Conservation (phyloP, 2,329 filamentous ascomycete genomes). For the Neopestalotiopsis sp. region DNA sequence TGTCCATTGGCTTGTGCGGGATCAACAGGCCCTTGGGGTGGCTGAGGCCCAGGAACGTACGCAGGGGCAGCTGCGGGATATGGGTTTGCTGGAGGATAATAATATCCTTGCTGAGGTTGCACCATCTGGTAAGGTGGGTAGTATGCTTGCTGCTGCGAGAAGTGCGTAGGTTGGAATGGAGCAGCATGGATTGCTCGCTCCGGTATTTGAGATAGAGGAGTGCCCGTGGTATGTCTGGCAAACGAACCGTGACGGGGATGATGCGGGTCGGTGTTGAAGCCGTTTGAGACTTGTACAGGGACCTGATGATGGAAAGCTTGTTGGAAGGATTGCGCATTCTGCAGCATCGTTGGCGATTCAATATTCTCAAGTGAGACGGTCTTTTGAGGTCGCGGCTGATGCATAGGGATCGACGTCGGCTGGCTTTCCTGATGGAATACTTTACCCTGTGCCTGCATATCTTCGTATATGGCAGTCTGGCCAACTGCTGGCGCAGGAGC, state of each 20-base stretch:
- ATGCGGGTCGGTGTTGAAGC: slow-evolving; percentile 56
- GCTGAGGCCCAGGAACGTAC: slow-evolving; percentile 60
- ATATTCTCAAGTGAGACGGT: slow-evolving; percentile 91
- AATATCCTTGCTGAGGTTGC: slow-evolving; percentile 67
- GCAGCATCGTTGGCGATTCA: slow-evolving; percentile 73
- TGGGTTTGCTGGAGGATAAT: slow-evolving; percentile 61
- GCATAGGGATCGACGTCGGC: slow-evolving; percentile 70
- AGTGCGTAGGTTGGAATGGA: slow-evolving; percentile 81
- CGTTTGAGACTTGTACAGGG: slow-evolving; percentile 72
- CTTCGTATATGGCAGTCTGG: slow-evolving; percentile 53
- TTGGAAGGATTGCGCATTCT: slow-evolving; percentile 60
- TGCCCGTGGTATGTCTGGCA: slow-evolving; percentile 73
- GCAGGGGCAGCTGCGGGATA: slow-evolving; percentile 53
- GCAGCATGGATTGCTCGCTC: slow-evolving; percentile 90
- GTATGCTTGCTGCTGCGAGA: slow-evolving; percentile 62
- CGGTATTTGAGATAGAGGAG: slow-evolving; percentile 88
- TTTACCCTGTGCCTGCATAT: slow-evolving; percentile 63
- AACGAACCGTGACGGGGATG: slow-evolving; percentile 74
- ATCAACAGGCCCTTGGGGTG: slow-evolving; percentile 38
- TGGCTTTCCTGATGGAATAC: slow-evolving; percentile 63
- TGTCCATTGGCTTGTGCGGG: slow-evolving; percentile 47
- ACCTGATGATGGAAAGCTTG: slow-evolving; percentile 95
- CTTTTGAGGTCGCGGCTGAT: slow-evolving; percentile 95
- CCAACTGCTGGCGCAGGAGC: slow-evolving; percentile 26
- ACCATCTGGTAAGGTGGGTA: slow-evolving; percentile 65